Conservation (phyloP, 2,329 filamentous ascomycete genomes). For the Colletotrichum echinochloae region DNA sequence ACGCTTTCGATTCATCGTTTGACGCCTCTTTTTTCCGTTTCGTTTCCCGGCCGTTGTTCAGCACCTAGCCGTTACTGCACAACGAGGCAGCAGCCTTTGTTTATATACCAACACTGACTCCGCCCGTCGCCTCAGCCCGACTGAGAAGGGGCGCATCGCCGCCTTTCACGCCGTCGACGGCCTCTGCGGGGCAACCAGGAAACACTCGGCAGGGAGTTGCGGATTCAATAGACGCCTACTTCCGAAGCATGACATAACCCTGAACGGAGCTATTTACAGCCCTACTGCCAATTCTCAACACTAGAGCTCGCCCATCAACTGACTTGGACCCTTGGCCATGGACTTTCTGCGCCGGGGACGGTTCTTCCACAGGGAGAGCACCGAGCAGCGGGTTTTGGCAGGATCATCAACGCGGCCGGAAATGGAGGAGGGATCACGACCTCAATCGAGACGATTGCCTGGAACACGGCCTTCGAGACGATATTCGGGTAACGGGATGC, state of each 20-base stretch:
- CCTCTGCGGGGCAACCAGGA: constrained; percentile 10
- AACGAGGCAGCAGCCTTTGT: constrained; percentile 26
- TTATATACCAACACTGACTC: constrained; percentile 19
- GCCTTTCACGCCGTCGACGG: constrained; percentile 11
- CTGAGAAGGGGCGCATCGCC: constrained; percentile 8
- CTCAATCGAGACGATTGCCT: constrained; percentile 23
- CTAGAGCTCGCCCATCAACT: not conserved
- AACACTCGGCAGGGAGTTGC: constrained; percentile 20
- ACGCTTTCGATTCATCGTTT: constrained; percentile 6
- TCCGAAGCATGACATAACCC: constrained; percentile 26
- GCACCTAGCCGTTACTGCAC: not conserved
- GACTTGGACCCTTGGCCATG: constrained; percentile 13
- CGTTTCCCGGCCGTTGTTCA: constrained; percentile 10
- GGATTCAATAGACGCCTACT: not conserved
- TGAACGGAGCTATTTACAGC: constrained; percentile 20
- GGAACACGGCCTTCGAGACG: constrained; percentile 27
- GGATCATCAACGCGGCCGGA: constrained; percentile 32
- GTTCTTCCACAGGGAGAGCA: constrained; percentile 8
- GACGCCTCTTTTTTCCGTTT: not conserved
- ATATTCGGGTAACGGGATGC: constrained; percentile 14
- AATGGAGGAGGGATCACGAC: constrained; percentile 31
- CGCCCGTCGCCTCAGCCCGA: not conserved
- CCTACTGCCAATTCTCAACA: not conserved
- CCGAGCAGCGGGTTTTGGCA: constrained; percentile 34
- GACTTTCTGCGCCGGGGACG: constrained; percentile 35